phyloP scores from a whole-genome alignment of 805 yeast genomes.

The Yarrowia sp. region DNA sequence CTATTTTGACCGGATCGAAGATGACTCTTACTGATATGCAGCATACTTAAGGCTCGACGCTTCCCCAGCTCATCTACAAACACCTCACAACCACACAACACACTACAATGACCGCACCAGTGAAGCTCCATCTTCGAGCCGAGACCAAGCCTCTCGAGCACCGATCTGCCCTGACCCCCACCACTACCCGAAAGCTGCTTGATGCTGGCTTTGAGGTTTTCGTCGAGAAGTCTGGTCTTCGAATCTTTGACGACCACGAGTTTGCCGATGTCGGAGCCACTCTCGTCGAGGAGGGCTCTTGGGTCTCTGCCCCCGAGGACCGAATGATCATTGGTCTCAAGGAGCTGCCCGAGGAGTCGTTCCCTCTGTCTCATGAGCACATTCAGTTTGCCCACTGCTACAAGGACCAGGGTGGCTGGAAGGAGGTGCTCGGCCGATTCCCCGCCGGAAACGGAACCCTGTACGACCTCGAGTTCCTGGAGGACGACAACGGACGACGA shows the following conservation, averaged over 20 bases:
- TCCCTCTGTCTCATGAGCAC: conserved; percentile 94
- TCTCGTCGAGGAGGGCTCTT: conserved; percentile 89
- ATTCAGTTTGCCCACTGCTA: conserved; percentile 99
- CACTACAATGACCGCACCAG: conserved; percentile 38
- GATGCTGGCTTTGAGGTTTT: conserved; percentile 85
- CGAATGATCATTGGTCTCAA: conserved; percentile 90
- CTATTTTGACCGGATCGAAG: not conserved
- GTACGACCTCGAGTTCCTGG: conserved; percentile 92
- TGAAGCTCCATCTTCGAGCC: conserved; percentile 85
- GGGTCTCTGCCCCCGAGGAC: conserved; percentile 89
- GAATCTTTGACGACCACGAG: conserved; percentile 74
- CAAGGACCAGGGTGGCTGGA: conserved; percentile 97
- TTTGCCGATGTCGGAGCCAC: conserved; percentile 76
- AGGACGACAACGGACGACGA: conserved; percentile 93
- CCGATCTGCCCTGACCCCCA: conserved; percentile 94
- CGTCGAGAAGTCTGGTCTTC: conserved; percentile 84
- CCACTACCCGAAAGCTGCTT: conserved; percentile 76
- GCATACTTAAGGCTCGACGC: conserved; percentile 1
- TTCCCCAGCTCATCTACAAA: not conserved
- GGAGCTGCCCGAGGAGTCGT: conserved; percentile 87
- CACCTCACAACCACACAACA: not conserved
- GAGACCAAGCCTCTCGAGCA: conserved; percentile 97
- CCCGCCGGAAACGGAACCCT: conserved; percentile 87
- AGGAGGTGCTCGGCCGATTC: conserved; percentile 82
- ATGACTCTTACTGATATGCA: conserved; percentile 18